Evolutionary conservation across 345 rosid species (phyloP), one percentile per base, ranked within the genome.

Genomic region (Citrus cavaleriei): DNA sequence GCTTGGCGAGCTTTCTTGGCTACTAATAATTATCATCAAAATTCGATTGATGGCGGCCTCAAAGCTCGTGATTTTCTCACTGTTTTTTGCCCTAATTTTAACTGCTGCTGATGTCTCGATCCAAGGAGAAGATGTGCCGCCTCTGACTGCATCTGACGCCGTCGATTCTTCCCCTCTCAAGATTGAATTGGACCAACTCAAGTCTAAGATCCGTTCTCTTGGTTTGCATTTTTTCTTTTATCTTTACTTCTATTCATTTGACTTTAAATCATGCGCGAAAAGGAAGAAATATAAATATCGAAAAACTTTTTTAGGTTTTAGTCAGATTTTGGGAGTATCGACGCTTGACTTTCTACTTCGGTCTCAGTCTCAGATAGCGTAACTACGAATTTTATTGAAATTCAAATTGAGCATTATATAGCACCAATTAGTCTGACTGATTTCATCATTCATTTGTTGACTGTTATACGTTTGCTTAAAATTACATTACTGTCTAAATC

Each of bases 191-290:
- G 92, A 88, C 78, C 90, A 84, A 58, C 92, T 91, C 62, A 83
- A 86, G 61, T 85, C 94, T 70, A 93, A 85, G 92, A 94, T 94
- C 91, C 91, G 51, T 37, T 74, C 83, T 21, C 90, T 91, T 54
- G 98, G 98, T 94, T 80, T 75, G 88, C 75, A 10, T 73, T 65
- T 62, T 40, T 57, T 1, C 58, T 22, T 21, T 40, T n/a, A 18
- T 10, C 62, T 24, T 27, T 70, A 5, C 1, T 21, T 22, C 37
- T n/a, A n/a, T 40, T 4, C n/a, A n/a, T n/a, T n/a, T 70, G 5
- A 74, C 62, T 54, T 21, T 72, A 68, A 14, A 24, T 68, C 5
- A 35, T 67, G 16, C 30, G 4, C 4, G 32, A 37, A 18, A 42
- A 30, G 7, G 19, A 3, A 12, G 34, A 64, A 2, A 25, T 6